These are phyloP conservation scores for Eustoma russellianum DNA, from an alignment of 257 asterid species.

Conservation along the genomic window DNA sequence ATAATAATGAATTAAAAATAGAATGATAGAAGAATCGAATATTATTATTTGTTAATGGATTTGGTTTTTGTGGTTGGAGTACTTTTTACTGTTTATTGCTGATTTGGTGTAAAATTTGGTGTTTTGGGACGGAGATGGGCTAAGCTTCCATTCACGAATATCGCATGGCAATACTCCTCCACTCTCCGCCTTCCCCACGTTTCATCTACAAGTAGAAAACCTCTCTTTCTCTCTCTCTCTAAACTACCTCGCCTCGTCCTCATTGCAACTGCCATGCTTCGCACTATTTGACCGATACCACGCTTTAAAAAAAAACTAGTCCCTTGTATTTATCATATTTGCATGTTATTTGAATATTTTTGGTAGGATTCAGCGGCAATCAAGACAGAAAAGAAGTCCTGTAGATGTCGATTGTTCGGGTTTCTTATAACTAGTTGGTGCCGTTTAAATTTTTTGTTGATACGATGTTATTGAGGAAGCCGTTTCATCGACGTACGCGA, in stretches of 20 bases:
- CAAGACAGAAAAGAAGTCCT: neutral
- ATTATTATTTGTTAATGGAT: too few species aligned
- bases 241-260: neutral
- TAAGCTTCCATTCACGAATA: slow-evolving; percentile 19
- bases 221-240: slow-evolving; percentile 2
- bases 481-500: slow-evolving; percentile 60
- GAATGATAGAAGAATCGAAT: too few species aligned
- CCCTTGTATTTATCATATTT: neutral
- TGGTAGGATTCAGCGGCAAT: too few species aligned
- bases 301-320: slow-evolving; percentile 14
- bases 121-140: too few species aligned
- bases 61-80: too few species aligned
- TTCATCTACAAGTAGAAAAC: neutral
- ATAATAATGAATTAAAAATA: too few species aligned
- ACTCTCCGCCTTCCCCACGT: slow-evolving; percentile 19
- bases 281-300: neutral
- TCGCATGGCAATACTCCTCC: slow-evolving; percentile 19
- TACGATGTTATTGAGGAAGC: slow-evolving; percentile 41
- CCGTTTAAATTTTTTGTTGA: neutral
- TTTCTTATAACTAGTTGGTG: neutral
- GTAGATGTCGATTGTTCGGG: neutral
- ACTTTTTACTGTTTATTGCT: too few species aligned
- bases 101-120: too few species aligned
- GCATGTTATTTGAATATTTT: too few species aligned
- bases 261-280: slow-evolving; percentile 3